Base-by-base conservation (phyloP, 1,284 basidiomycete species). In the Irpex sp. region DNA sequence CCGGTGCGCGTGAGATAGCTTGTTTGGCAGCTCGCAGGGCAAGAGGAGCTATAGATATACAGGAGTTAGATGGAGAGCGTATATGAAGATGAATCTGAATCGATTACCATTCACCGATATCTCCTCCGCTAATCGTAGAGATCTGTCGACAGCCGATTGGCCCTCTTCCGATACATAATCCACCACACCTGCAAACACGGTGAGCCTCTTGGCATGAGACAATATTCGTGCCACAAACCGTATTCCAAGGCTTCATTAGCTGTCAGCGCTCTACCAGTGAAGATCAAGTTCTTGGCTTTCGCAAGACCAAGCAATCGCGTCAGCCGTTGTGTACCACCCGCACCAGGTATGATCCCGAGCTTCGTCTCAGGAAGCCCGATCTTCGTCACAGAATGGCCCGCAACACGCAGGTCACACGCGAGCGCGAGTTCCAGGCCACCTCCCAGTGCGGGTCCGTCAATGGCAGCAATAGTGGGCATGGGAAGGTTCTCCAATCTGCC, bases 321-420 rank as follows among this genome's bases (percentile, higher is more conserved):
- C 18, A 91, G 82, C 39, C 96, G 83, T 69, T 96, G 94, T 0
- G 95, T 98, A 1, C 94, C 94, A 2, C 94, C 94, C n/a, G 93
- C 94, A 56, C 95, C 95, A 12, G 95, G 95, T 61, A 98, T 97
- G 66, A 98, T 97, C 5, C 94, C 95, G 19, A 96, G 80, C 59
- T 87, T 83, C 3, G 87, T 88, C 74, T 96, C 93, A 2, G 93
- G 91, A 12, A 96, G 76, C 3, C 92, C 91, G 56, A 96, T 88
- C 74, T 90, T 91, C 39, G 84, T 85, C 18, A 90, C 90, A 35
- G 76, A 75, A 64, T 75, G 72, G 0, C 80, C 89, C 61, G 91
- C 94, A 18, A 96, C 87, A 16, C 95, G 82, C 66, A 98, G 74
- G 77, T 97, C 95, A 75, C 93, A 95, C 1, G 91, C 90, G 58